A percentile compares a stretch with the other conserved stretches of the same genome.
These are phyloP conservation scores for Pseudogymnoascus sp. DNA, from an alignment of 2,329 filamentous ascomycete species.

Conservation along the genomic window DNA sequence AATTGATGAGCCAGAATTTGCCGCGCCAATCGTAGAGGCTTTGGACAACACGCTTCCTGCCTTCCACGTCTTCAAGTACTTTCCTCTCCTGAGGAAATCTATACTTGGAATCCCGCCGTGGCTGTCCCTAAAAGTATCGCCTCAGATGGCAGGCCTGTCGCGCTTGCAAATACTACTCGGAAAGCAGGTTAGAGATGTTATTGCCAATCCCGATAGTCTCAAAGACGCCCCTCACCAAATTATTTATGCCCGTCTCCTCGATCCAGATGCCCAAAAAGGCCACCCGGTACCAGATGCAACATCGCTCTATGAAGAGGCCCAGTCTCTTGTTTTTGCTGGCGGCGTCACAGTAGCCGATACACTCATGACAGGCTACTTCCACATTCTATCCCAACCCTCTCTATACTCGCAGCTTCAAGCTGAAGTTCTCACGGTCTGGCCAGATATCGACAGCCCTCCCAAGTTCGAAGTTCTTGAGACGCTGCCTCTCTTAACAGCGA, in stretches of 20 bases:
- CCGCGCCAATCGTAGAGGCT: slow-evolving; percentile 32
- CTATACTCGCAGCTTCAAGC: slow-evolving; percentile 29
- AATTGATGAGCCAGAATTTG: slow-evolving; percentile 32
- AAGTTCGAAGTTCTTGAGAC: slow-evolving; percentile 31
- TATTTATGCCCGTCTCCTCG: slow-evolving; percentile 29
- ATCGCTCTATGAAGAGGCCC: slow-evolving; percentile 35
- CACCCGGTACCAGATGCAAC: slow-evolving; percentile 18
- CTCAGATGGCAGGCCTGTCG: slow-evolving; percentile 18
- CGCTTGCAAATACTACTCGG: slow-evolving; percentile 17
- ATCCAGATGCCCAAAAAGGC: slow-evolving; percentile 24
- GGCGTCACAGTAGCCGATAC: slow-evolving; percentile 37
- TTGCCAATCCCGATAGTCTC: slow-evolving; percentile 23
- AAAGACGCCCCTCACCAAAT: slow-evolving; percentile 25
- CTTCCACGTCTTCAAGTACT: slow-evolving; percentile 33
- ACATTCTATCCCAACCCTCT: slow-evolving; percentile 30
- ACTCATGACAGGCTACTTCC: slow-evolving; percentile 33
- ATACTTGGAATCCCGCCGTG: slow-evolving; percentile 18
- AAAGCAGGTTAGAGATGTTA: slow-evolving; percentile 22
- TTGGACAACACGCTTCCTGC: slow-evolving; percentile 31
- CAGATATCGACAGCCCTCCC: slow-evolving; percentile 23
- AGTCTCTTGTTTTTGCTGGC: slow-evolving; percentile 38
- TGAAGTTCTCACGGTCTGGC: slow-evolving; percentile 34
- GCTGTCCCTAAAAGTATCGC: slow-evolving; percentile 18
- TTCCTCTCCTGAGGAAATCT: slow-evolving; percentile 17
- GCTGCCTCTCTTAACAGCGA: slow-evolving; percentile 18